Conservation (phyloP, 768 basidiomycete species). For the Lentinula raphanica region DNA sequence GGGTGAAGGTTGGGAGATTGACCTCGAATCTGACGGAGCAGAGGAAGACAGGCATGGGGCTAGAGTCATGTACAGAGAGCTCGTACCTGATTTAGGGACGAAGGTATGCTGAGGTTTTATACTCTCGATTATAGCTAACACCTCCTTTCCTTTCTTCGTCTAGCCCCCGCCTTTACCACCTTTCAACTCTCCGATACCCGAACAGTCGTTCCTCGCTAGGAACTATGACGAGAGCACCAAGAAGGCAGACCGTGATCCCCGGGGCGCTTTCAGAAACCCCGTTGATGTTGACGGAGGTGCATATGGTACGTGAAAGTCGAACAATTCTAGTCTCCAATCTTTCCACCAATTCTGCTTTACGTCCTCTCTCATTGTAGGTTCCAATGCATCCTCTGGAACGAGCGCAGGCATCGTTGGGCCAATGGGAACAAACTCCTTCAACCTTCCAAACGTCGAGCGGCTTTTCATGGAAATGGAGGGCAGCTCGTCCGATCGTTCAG, state of each 20-base stretch:
- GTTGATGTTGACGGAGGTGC: conserved; percentile 49
- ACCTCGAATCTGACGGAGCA: conserved; percentile 45
- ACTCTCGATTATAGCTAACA: no score
- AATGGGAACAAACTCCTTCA: conserved; percentile 82
- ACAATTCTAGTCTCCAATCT: no score
- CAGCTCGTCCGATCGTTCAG: conserved; percentile 22
- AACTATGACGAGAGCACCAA: conserved; percentile 81
- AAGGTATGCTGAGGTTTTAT: conserved; percentile 46
- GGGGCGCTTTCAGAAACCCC: conserved; percentile 79
- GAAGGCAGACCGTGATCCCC: conserved; percentile 86
- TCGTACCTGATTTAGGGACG: conserved; percentile 72
- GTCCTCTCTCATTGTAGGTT: background rate
- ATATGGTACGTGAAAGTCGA: background rate
- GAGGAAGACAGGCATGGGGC: conserved; percentile 44
- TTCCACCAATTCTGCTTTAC: no score
- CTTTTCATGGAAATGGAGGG: conserved; percentile 87
- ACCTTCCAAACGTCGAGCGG: conserved; percentile 80
- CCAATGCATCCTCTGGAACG: background rate
- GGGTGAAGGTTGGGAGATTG: conserved; percentile 77
- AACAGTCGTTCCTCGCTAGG: conserved; percentile 86
- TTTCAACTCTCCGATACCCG: conserved; percentile 77
- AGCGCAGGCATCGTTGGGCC: conserved; percentile 85
- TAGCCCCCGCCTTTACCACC: conserved; percentile 65
- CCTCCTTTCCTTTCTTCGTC: background rate
- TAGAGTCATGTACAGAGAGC: conserved; percentile 56